Conservation (phyloP, 169 alveolate genomes). For the Fabrea salina region DNA sequence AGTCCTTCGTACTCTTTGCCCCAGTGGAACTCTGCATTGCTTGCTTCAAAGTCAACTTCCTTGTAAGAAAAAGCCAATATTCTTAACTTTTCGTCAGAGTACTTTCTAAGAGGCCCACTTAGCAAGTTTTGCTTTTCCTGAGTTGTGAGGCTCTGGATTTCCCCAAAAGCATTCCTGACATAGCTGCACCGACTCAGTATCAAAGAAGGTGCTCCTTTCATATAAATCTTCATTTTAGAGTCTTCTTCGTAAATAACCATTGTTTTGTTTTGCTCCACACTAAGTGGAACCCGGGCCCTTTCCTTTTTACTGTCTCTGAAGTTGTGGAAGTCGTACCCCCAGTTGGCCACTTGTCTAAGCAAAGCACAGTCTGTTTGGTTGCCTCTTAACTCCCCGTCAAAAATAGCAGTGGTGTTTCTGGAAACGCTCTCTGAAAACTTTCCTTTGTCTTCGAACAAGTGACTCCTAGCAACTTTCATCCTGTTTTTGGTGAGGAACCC, state of each 20-base stretch:
- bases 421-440: background rate
- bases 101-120: too few species aligned
- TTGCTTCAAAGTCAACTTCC: too few species aligned
- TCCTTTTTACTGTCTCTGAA: too few species aligned
- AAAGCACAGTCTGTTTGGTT: slow-evolving; percentile 70
- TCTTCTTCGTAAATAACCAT: too few species aligned
- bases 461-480: background rate
- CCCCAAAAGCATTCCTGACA: slow-evolving; percentile 43
- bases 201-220: slow-evolving; percentile 82
- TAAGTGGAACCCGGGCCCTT: too few species aligned
- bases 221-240: slow-evolving; percentile 36
- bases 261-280: too few species aligned
- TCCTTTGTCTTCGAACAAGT: background rate
- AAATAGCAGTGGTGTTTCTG: background rate
- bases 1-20: too few species aligned
- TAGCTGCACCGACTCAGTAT: slow-evolving; percentile 47
- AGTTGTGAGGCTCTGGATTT: too few species aligned
- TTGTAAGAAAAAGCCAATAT: too few species aligned
- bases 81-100: too few species aligned
- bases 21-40: too few species aligned
- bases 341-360: slow-evolving; percentile 43
- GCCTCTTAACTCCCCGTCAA: slow-evolving; percentile 33
- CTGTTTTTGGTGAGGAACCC: background rate
- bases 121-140: too few species aligned
- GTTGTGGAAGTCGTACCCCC: slow-evolving; percentile 35